Percentiles rank a stretch among this genome's conserved stretches.
Conservation (phyloP, 2,329 filamentous ascomycete genomes). For the Fusarium marasasianum region DNA sequence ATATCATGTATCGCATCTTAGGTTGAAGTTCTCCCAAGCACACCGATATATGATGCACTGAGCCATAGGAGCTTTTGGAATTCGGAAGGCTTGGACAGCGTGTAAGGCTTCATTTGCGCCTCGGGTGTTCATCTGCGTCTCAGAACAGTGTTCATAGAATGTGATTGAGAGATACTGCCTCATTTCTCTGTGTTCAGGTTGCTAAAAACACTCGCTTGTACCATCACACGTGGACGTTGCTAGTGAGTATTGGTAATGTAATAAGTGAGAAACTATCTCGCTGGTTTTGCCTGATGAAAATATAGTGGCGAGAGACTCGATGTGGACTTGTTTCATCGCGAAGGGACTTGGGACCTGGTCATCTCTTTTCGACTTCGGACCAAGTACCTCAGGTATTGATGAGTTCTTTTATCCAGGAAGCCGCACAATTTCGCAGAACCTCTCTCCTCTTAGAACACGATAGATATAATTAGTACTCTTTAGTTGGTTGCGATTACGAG, state of each 20-base stretch:
- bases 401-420: not conserved
- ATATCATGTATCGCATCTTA: not conserved
- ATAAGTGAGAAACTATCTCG: not conserved
- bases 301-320: not conserved
- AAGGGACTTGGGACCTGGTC: not conserved
- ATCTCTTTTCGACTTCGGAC: not conserved
- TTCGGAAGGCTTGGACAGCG: not conserved
- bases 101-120: no score
- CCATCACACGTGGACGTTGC: not conserved
- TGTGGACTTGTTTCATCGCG: not conserved
- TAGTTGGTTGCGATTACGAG: not conserved
- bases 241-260: not conserved
- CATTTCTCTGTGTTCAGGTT: not conserved
- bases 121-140: not conserved
- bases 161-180: not conserved
- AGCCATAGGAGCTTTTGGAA: not conserved
- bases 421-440: not conserved
- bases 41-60: not conserved
- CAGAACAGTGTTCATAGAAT: not conserved
- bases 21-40: not conserved
- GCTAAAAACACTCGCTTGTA: not conserved
- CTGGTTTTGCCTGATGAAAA: not conserved
- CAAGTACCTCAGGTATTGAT: not conserved
- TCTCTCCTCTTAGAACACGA: not conserved
- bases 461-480: not conserved